A percentile compares a stretch with the other conserved stretches of the same genome.
These are phyloP conservation scores for Sechiopsis laciniata DNA, from an alignment of 306 rosid species.

Conservation along the genomic window DNA sequence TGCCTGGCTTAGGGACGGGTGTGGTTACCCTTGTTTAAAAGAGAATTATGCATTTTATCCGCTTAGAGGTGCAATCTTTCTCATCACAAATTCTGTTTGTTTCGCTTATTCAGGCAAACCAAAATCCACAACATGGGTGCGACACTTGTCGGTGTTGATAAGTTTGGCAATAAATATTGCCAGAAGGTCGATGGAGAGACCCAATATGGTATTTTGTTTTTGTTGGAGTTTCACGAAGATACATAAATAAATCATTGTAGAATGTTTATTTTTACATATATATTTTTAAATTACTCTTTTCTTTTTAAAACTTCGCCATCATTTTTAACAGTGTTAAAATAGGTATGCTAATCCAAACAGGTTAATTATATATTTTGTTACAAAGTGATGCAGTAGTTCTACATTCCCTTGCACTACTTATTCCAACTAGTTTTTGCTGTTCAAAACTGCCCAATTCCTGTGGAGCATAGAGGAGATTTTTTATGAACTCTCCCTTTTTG, in stretches of 20 bases:
- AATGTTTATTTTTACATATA: background rate
- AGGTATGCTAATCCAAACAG: background rate
- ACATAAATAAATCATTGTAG: too few species aligned
- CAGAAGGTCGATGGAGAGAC: constrained; percentile 55
- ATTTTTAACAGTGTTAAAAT: background rate
- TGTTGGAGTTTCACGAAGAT: background rate
- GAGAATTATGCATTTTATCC: constrained; percentile 3
- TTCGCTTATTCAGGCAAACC: constrained; percentile 66
- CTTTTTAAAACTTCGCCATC: background rate
- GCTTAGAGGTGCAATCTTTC: background rate
- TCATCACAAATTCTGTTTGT: constrained; percentile 20
- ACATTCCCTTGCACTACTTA: background rate
- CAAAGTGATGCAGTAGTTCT: background rate
- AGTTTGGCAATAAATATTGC: constrained; percentile 82
- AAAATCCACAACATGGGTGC: constrained; percentile 96
- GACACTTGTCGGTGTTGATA: constrained; percentile 83
- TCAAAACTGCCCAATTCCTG: background rate
- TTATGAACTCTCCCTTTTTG: background rate
- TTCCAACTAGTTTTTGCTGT: background rate
- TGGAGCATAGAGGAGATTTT: background rate
- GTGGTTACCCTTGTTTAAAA: too few species aligned
- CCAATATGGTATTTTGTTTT: constrained; percentile 48
- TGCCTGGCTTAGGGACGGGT: too few species aligned
- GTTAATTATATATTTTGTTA: background rate
- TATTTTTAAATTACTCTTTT: background rate